These are phyloP conservation scores for Atkinsonella hypoxylon DNA, from an alignment of 2,329 filamentous ascomycete genomes.

Conservation along the genomic window DNA sequence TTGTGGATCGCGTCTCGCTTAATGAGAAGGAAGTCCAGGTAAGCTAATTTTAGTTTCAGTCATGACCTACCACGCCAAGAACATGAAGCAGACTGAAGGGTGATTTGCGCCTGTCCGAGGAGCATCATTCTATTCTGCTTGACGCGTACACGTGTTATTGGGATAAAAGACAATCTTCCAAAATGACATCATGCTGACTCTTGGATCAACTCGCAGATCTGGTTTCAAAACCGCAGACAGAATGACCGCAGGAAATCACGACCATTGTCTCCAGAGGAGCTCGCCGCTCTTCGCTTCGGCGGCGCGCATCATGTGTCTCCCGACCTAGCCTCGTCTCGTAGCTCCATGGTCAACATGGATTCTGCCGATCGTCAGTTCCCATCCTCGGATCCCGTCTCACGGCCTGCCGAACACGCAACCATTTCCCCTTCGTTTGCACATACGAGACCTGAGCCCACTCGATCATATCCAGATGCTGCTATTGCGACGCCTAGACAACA, in stretches of 20 bases:
- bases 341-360: constrained; percentile 13
- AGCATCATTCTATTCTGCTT: not conserved
- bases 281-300: constrained; percentile 48
- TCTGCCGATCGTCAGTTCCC: constrained; percentile 14
- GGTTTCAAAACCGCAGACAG: constrained; percentile 93
- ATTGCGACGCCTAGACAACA: constrained; percentile 15
- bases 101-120: too few relatives aligned
- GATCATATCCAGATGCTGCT: constrained; percentile 12
- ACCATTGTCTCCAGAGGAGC: constrained; percentile 67
- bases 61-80: not conserved
- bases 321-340: constrained; percentile 24
- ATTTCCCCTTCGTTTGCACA: constrained; percentile 11
- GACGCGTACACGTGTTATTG: not conserved
- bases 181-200: not conserved
- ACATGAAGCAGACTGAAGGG: not conserved
- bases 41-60: constrained; percentile 20
- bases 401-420: constrained; percentile 13
- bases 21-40: constrained; percentile 97
- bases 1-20: constrained; percentile 74
- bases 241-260: constrained; percentile 84
- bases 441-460: constrained; percentile 5
- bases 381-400: constrained; percentile 17
- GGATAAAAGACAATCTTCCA: not conserved
- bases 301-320: constrained; percentile 40
- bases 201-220: constrained; percentile 53